Conservation (phyloP, 2,329 filamentous ascomycete genomes). For the Canariomyces notabilis region DNA sequence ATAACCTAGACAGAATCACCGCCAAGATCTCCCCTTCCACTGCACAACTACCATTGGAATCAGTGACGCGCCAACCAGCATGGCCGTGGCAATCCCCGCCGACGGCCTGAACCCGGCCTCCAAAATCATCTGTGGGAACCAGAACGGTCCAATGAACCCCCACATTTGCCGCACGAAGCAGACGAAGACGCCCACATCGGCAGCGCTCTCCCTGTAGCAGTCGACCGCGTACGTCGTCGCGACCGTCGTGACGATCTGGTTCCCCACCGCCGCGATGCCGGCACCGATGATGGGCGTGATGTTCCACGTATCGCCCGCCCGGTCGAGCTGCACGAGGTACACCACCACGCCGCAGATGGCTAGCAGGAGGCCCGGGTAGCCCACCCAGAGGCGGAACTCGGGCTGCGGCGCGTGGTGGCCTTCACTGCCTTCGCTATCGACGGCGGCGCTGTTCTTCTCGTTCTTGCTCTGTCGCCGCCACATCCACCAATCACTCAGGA, state of each 20-base stretch:
- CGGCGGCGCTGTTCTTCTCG: slow-evolving; percentile 27
- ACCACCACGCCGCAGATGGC: slow-evolving; percentile 48
- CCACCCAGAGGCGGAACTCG: slow-evolving; percentile 54
- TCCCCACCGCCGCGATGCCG: slow-evolving; percentile 48
- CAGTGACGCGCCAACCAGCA: slow-evolving; percentile 5
- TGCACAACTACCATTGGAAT: slow-evolving; percentile 1
- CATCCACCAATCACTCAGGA: slow-evolving; percentile 51
- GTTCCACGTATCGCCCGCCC: slow-evolving; percentile 45
- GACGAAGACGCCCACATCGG: slow-evolving; percentile 53
- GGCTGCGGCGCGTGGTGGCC: slow-evolving; percentile 32
- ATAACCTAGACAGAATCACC: no score
- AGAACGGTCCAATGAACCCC: slow-evolving; percentile 44
- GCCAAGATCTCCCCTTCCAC: slow-evolving; percentile 1
- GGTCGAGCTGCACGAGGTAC: slow-evolving; percentile 47
- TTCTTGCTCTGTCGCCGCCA: slow-evolving; percentile 20
- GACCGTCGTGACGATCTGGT: slow-evolving; percentile 57
- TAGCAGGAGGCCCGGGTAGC: slow-evolving; percentile 47
- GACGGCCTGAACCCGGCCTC: not conserved
- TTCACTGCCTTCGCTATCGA: not conserved
- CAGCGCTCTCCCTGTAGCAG: slow-evolving; percentile 47
- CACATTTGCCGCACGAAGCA: slow-evolving; percentile 51
- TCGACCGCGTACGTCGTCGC: slow-evolving; percentile 57
- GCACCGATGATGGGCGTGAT: slow-evolving; percentile 52
- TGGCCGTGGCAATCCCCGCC: slow-evolving; percentile 1
- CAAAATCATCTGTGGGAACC: slow-evolving; percentile 13